Evolutionary conservation across 345 rosid genomes (phyloP).

Genomic region (Ricinus communis): DNA sequence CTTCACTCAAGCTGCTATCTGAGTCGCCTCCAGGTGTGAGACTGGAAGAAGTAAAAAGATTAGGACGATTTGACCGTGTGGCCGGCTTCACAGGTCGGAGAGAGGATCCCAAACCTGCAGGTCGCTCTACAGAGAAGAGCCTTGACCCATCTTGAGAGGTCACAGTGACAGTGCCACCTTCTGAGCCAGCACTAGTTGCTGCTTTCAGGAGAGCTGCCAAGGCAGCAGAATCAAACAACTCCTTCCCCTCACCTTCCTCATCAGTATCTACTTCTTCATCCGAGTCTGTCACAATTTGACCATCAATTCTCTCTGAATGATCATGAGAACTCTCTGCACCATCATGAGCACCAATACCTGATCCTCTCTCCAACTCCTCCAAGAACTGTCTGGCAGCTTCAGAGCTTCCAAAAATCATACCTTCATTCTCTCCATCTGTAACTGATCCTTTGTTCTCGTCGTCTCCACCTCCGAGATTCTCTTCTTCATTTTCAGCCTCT

Average conservation of each 20-base stretch:
- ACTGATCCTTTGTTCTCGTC: conserved; percentile 47
- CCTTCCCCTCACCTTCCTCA: conserved; percentile 76
- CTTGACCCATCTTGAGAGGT: conserved; percentile 84
- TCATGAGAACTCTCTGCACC: conserved; percentile 48
- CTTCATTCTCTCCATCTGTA: conserved; percentile 65
- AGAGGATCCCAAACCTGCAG: conserved; percentile 90
- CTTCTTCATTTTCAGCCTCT: conserved; percentile 46
- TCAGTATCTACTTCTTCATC: conserved; percentile 71
- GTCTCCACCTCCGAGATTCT: conserved; percentile 27
- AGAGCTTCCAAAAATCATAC: conserved; percentile 65
- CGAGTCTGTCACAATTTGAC: conserved; percentile 70
- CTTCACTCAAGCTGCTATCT: conserved; percentile 70
- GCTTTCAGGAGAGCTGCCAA: conserved; percentile 93
- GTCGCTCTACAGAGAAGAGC: conserved; percentile 88
- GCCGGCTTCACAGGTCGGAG: conserved; percentile 68
- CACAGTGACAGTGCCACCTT: conserved; percentile 57
- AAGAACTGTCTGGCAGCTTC: conserved; percentile 82
- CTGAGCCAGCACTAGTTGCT: conserved; percentile 68
- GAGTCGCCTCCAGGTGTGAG: conserved; percentile 43
- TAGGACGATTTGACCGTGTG: conserved; percentile 54
- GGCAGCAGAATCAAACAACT: conserved; percentile 85
- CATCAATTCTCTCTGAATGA: conserved; percentile 62
- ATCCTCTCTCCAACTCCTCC: conserved; percentile 69
- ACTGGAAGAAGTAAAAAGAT: conserved; percentile 49
- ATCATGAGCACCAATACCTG: conserved; percentile 53